A percentile compares a stretch with the other conserved stretches of the same genome.
These are phyloP conservation scores for Dactylella cylindrospora DNA, from an alignment of 2,329 filamentous ascomycete genomes.

Conservation along the genomic window DNA sequence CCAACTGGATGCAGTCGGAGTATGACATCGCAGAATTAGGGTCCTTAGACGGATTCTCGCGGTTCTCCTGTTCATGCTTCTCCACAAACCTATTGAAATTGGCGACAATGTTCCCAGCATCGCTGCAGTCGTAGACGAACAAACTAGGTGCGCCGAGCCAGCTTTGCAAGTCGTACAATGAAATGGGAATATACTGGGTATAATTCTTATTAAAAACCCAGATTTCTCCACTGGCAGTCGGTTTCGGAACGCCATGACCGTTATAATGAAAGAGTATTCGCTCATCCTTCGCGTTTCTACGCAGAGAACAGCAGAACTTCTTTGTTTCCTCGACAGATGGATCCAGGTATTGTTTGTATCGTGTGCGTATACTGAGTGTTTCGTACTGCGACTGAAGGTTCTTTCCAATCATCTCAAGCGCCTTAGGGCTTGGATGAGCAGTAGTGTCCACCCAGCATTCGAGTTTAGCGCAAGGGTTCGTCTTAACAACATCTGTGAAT, in stretches of 20 bases:
- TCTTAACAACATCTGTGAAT: slow-evolving; percentile 66
- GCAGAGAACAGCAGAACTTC: slow-evolving; percentile 87
- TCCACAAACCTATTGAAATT: slow-evolving; percentile 94
- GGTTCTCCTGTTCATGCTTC: slow-evolving; percentile 88
- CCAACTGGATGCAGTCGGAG: slow-evolving; percentile 85
- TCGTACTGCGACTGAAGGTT: slow-evolving; percentile 96
- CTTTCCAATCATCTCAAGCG: slow-evolving; percentile 92
- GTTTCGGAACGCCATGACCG: slow-evolving; percentile 93
- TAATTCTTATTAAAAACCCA: slow-evolving; percentile 99
- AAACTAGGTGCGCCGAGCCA: slow-evolving; percentile 95
- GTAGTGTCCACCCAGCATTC: slow-evolving; percentile 97
- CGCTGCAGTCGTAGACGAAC: slow-evolving; percentile 97
- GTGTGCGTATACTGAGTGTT: slow-evolving; percentile 87
- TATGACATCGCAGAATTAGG: slow-evolving; percentile 68
- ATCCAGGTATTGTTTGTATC: slow-evolving; percentile 95
- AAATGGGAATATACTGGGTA: slow-evolving; percentile 97
- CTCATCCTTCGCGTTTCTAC: slow-evolving; percentile 92
- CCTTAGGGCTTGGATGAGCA: slow-evolving; percentile 74
- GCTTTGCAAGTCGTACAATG: slow-evolving; percentile 87
- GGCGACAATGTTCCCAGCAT: slow-evolving; percentile 89
- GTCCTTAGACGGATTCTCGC: slow-evolving; percentile 72
- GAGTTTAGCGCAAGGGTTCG: slow-evolving; percentile 84
- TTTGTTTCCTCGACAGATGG: slow-evolving; percentile 97
- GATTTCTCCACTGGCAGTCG: slow-evolving; percentile 91
- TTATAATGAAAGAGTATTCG: slow-evolving; percentile 98